Percentiles rank a stretch among this genome's conserved stretches.
phyloP scores from a whole-genome alignment of 73 alveolate species.

The Blepharisma stoltei region DNA sequence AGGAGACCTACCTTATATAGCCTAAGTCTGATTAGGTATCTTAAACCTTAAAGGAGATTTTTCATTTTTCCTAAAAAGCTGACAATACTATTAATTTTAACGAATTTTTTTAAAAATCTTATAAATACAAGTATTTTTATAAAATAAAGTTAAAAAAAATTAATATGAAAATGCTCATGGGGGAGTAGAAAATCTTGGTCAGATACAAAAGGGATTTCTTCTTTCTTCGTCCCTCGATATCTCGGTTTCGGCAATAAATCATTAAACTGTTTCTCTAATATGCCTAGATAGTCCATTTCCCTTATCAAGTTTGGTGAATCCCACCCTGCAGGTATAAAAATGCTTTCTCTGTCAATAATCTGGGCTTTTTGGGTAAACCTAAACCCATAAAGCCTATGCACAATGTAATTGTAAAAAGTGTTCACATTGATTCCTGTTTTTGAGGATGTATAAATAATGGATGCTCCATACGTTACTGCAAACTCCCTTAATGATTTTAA shows the following conservation, averaged over 20 bases:
- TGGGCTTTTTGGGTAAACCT: slow-evolving; percentile 62
- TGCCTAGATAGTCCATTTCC: not conserved
- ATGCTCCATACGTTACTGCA: slow-evolving; percentile 81
- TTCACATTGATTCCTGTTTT: slow-evolving; percentile 51
- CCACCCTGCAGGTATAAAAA: slow-evolving; percentile 83
- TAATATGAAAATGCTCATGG: too few relatives aligned
- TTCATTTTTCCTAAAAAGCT: too few relatives aligned
- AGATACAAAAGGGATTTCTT: not conserved
- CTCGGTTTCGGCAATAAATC: slow-evolving; percentile 5
- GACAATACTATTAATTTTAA: too few relatives aligned
- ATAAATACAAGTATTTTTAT: too few relatives aligned
- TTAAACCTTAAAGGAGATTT: too few relatives aligned
- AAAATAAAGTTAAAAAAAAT: too few relatives aligned
- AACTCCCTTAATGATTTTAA: slow-evolving; percentile 58
- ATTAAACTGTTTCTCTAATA: not conserved
- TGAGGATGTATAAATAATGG: slow-evolving; percentile 64
- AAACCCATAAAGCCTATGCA: slow-evolving; percentile 61
- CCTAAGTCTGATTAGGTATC: too few relatives aligned
- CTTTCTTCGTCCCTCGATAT: not conserved
- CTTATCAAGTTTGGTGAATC: slow-evolving; percentile 61
- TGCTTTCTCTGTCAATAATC: slow-evolving; percentile 58
- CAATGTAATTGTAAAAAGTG: slow-evolving; percentile 59
- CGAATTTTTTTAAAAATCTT: too few relatives aligned
- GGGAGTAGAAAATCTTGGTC: slow-evolving; percentile 7
- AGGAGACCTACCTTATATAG: too few relatives aligned